Evolutionary conservation across 2,329 filamentous ascomycete species (phyloP).

Genomic region (Verticillium klebahnii): DNA sequence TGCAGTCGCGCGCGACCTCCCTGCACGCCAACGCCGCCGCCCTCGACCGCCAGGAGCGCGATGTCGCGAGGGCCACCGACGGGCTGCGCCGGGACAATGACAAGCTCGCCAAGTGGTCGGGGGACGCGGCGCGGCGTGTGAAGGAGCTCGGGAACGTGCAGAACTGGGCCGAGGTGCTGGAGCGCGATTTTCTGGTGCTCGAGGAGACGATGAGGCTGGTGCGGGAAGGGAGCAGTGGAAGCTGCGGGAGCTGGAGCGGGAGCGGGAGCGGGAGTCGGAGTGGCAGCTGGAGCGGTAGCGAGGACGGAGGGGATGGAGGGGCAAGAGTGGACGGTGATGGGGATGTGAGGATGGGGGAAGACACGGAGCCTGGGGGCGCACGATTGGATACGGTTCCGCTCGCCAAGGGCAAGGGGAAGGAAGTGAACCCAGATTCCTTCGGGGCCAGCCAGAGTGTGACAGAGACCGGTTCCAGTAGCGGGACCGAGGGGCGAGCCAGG

Average conservation of each 20-base stretch:
- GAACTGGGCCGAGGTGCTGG: slow-evolving; percentile 83
- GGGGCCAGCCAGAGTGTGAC: slow-evolving; percentile 32
- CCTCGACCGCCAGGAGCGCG: slow-evolving; percentile 63
- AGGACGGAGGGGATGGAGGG: slow-evolving; percentile 11
- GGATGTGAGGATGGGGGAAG: slow-evolving; percentile 9
- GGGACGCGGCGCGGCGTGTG: slow-evolving; percentile 57
- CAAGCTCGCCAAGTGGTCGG: slow-evolving; percentile 59
- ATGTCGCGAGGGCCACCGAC: slow-evolving; percentile 56
- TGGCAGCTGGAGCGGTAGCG: slow-evolving; percentile 13
- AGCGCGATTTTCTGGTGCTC: slow-evolving; percentile 59
- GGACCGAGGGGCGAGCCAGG: slow-evolving; percentile 23
- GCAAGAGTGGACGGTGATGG: slow-evolving; percentile 6
- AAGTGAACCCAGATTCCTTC: slow-evolving; percentile 19
- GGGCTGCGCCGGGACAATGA: slow-evolving; percentile 60
- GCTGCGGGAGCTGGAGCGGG: slow-evolving; percentile 29
- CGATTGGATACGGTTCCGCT: not conserved
- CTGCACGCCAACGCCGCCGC: slow-evolving; percentile 65
- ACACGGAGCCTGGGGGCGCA: slow-evolving; percentile 5
- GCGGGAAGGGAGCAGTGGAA: slow-evolving; percentile 20
- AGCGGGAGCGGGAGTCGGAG: slow-evolving; percentile 34
- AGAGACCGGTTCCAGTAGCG: slow-evolving; percentile 30
- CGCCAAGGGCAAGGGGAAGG: slow-evolving; percentile 19
- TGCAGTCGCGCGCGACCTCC: slow-evolving; percentile 62
- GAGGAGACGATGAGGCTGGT: slow-evolving; percentile 61
- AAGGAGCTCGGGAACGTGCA: slow-evolving; percentile 80